phyloP scores from a whole-genome alignment of 176 grass and related monocot genomes.

The Cocos nucifera region DNA sequence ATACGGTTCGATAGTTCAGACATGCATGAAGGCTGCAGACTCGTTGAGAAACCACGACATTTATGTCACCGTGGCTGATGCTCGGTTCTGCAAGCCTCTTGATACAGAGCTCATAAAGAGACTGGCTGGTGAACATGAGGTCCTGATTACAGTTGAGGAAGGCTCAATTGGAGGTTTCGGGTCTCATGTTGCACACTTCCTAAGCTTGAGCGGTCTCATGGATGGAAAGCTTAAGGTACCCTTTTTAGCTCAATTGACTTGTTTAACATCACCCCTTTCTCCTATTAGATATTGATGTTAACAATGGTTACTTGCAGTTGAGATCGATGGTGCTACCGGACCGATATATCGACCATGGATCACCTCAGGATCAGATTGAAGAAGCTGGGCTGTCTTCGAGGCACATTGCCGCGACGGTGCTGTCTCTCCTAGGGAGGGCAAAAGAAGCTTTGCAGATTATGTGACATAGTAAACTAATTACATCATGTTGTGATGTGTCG shows the following conservation, averaged over 20 bases:
- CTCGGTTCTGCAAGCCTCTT: conserved; percentile 87
- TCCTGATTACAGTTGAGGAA: conserved; percentile 78
- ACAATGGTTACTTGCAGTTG: conserved; percentile 38
- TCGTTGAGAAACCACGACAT: conserved; percentile 51
- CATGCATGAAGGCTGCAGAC: conserved; percentile 62
- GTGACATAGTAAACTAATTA: neutral
- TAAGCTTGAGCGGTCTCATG: conserved; percentile 60
- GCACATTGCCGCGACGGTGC: conserved; percentile 69
- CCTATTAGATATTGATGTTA: neutral
- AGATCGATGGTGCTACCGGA: conserved; percentile 88
- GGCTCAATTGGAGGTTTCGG: conserved; percentile 82
- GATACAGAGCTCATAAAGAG: conserved; percentile 48
- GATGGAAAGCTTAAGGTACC: conserved; percentile 76
- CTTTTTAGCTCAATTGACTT: neutral
- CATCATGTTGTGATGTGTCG: too few species aligned
- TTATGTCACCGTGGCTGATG: conserved; percentile 64
- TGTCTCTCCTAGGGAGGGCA: conserved; percentile 64
- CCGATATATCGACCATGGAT: conserved; percentile 84
- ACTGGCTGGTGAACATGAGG: conserved; percentile 66
- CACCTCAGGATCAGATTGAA: conserved; percentile 68
- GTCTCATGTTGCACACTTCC: conserved; percentile 71
- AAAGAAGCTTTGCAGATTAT: conserved; percentile 58
- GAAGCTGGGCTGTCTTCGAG: conserved; percentile 66
- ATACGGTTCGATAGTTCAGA: conserved; percentile 77
- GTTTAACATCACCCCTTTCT: neutral